Base-by-base conservation (phyloP, 768 basidiomycete species). In the Suillus clintonianus region DNA sequence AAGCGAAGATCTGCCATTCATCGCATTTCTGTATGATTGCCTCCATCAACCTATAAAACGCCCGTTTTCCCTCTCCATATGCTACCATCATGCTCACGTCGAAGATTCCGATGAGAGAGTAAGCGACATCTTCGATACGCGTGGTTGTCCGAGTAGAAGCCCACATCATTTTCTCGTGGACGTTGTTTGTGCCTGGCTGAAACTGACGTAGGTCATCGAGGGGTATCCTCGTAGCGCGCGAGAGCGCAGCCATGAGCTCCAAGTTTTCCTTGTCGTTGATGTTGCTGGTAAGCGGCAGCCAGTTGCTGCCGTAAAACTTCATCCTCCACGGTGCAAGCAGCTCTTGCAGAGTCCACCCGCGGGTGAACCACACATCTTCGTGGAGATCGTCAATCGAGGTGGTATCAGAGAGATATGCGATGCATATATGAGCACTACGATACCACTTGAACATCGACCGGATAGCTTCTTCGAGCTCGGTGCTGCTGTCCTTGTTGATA, bases 371-470 rank as follows among this genome's bases (percentile, higher is more conserved):
- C 11, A 74, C 67, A 13, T 74, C 73, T 24, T 70, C 14, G 32
- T 64, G 50, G 4, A 74, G 62, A 57, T 74, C 72, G 15, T 76
- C 73, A 0, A 69, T 27, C 2, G 74, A 72, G 9, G 74, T 74
- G 19, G 72, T 68, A 15, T 76, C 73, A 2, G 73, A 66, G 62
- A 74, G 39, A 65, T 74, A 74, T n/a, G 74, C 72, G 53, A 74
- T 74, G 69, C 74, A 76, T 14, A 72, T 62, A 41, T 72, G 62
- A 11, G 72, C 54, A 10, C 71, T 69, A 13, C 71, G 73, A 51
- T 74, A 74, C 73, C 73, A 74, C 63, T 72, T 74, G 62, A 74
- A 74, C 74, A 74, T 76, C 36, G 74, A 74, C n/a, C 71, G 71
- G 37, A 76, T 74, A 1, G 73, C 74, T 58, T 76, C 73, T 59